Base-by-base conservation (phyloP, 2,329 filamentous ascomycete genomes). In the Diaporthe destruens region DNA sequence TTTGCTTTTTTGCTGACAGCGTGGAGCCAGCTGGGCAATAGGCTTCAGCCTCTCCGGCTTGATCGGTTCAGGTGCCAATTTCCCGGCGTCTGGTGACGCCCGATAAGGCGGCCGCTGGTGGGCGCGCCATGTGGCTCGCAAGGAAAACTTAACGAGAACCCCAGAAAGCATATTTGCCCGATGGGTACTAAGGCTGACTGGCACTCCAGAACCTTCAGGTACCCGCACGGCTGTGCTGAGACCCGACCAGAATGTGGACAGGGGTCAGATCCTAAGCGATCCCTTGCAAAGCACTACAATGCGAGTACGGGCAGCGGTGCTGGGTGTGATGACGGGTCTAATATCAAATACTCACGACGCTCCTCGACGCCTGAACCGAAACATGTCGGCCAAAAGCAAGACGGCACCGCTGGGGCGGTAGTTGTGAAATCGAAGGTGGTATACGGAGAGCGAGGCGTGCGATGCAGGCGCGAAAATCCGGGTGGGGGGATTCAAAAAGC, bases 121-220 rank as follows among this genome's bases (percentile, higher is more conserved):
- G 59, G 72, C 72, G 36, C 56, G 72, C 72, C 72, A 74, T 72
- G 72, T 74, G 72, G 69, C 56, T 59, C 42, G 72, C 63, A 67
- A 47, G 59, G 53, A 57, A 67, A 63, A 68, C 49, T 59, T 61
- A 42, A 47, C 51, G 57, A 71, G 71, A 66, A 55, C 65, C 44
- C 44, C 57, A 42, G 44, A 53, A 70, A 74, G 69, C 72, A 69
- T 57, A 34, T 55, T 54, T 47, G 63, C 72, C 69, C 51, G 42
- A 69, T 53, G 39, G 55, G 39, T 72, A 67, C 51, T 67, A 65
- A 66, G 70, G 70, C 71, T 67, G 71, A 67, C 69, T 23, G 53
- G 32, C 54, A 51, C 42, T 34, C 49, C 47, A 47, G n/a, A 44
- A 59, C 57, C 44, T 56, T 66, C 71, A 74, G 72, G 72, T 72